phyloP scores from a whole-genome alignment of 2,329 filamentous ascomycete genomes.

The Claviceps sp. region DNA sequence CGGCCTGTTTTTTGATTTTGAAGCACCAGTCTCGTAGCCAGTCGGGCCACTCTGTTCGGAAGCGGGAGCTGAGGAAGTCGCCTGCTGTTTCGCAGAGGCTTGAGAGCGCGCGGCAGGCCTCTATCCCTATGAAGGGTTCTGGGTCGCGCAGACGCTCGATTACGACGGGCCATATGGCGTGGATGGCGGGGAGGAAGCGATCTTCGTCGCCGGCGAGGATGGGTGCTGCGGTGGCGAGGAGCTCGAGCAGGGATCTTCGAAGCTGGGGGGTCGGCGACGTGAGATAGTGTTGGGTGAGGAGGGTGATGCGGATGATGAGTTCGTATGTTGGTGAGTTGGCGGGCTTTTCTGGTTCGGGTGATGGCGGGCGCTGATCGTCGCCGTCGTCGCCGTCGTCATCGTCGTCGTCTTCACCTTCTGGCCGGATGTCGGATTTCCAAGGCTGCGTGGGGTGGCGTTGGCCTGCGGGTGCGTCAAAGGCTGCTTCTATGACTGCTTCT shows the following conservation, averaged over 20 bases:
- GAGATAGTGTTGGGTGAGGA: slow-evolving; percentile 79
- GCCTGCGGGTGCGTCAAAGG: slow-evolving; percentile 5
- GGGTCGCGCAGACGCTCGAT: slow-evolving; percentile 51
- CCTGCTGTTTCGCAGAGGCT: slow-evolving; percentile 60
- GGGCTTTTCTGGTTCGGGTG: slow-evolving; percentile 34
- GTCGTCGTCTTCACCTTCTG: slow-evolving; percentile 18
- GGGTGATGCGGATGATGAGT: slow-evolving; percentile 70
- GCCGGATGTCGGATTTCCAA: slow-evolving; percentile 22
- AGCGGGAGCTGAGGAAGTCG: slow-evolving; percentile 64
- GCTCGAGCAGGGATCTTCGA: slow-evolving; percentile 61
- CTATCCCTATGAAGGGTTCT: slow-evolving; percentile 55
- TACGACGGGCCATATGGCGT: slow-evolving; percentile 81
- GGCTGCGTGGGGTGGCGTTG: slow-evolving; percentile 22
- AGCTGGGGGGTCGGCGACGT: slow-evolving; percentile 72
- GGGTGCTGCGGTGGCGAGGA: slow-evolving; percentile 60
- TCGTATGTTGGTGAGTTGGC: slow-evolving; percentile 67
- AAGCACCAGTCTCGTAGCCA: slow-evolving; percentile 37
- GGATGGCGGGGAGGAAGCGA: slow-evolving; percentile 75
- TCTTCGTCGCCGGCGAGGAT: slow-evolving; percentile 66
- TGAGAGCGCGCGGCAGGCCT: slow-evolving; percentile 55
- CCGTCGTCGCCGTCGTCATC: slow-evolving; percentile 20
- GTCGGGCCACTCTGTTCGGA: slow-evolving; percentile 59
- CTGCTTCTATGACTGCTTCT: slow-evolving; percentile 9
- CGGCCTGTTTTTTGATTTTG: slow-evolving; percentile 28
- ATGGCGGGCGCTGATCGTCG: slow-evolving; percentile 19